Base-by-base conservation (phyloP, 2,329 filamentous ascomycete species). In the Metarhizium guizhouense region DNA sequence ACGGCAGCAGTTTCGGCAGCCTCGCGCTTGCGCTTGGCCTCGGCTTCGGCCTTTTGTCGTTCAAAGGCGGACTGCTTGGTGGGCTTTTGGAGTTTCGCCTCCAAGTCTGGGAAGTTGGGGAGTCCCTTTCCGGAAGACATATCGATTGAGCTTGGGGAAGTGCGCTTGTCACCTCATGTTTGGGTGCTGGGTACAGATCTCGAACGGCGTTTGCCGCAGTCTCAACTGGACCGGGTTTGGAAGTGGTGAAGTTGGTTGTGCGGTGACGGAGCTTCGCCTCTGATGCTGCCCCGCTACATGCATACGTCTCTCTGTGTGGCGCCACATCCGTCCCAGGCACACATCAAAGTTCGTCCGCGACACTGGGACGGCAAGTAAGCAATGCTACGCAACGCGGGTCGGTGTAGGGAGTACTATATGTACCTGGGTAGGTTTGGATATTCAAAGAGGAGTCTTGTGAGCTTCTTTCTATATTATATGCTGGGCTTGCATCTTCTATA, bases 11-110 rank as follows among this genome's bases (percentile, higher is more conserved):
- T 95, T 72, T 96, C 92, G 61, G 87, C 90, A 65, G 87, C 87
- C 70, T 95, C 92, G 62, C 90, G 82, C 62, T 83, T 80, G 57
- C 88, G 85, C 74, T 96, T 96, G 29, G 90, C 90, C 75, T 95
- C 90, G 56, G 88, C 89, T 68, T 95, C 90, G 57, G 89, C 89
- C 70, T 88, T 90, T 69, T 95, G 88, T 63, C 86, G 86, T 73
- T 96, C 92, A 68, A 95, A 96, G 30, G 87, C 80, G 20, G 90
- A 95, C 67, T 94, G 89, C 72, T 92, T 94, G 59, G 85, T 80
- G 0, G 89, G 84, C 51, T 89, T 89, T 55, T 87, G 83, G 52
- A 94, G 83, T 71, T 95, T 95, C 53, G 85, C 81, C 56, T 86
- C 82, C 57, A 89, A 78, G 64, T 90, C 83, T 14, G 88, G 86